A percentile compares a stretch with the other conserved stretches of the same genome.
These are phyloP conservation scores for Paracamarosporium sp. DNA, from an alignment of 2,329 filamentous ascomycete species.

Conservation along the genomic window DNA sequence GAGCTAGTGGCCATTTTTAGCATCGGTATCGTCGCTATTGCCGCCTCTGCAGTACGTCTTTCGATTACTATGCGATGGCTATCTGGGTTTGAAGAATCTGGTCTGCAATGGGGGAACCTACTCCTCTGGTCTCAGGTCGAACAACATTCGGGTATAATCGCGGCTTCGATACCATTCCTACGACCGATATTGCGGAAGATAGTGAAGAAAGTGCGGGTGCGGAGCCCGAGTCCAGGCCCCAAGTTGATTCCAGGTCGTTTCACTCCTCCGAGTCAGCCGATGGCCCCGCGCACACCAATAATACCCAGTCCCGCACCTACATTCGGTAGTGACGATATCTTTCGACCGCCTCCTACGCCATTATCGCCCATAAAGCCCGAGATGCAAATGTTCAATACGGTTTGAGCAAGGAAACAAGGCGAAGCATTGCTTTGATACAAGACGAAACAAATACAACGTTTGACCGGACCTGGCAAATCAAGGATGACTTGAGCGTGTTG, in stretches of 20 bases:
- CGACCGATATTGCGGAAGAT: slow-evolving; percentile 30
- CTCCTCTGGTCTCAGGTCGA: slow-evolving; percentile 43
- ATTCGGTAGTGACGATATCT: slow-evolving; percentile 19
- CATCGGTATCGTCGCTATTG: slow-evolving; percentile 37
- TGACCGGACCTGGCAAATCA: no score
- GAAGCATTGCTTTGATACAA: no score
- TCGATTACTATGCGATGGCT: slow-evolving; percentile 36
- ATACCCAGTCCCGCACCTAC: slow-evolving; percentile 32
- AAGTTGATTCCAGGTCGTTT: slow-evolving; percentile 13
- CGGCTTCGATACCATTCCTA: slow-evolving; percentile 41
- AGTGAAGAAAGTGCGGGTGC: slow-evolving; percentile 9
- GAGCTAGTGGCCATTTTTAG: slow-evolving; percentile 52
- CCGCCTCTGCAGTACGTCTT: slow-evolving; percentile 38
- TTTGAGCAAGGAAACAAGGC: background rate
- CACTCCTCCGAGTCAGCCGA: slow-evolving; percentile 13
- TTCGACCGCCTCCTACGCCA: slow-evolving; percentile 22
- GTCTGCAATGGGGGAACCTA: slow-evolving; percentile 23
- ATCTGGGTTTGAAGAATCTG: slow-evolving; percentile 20
- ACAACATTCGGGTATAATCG: slow-evolving; percentile 38
- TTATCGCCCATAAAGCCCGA: slow-evolving; percentile 19
- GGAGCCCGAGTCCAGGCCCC: slow-evolving; percentile 19
- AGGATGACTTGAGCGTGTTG: background rate
- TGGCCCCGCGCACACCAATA: slow-evolving; percentile 24
- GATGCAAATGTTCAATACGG: slow-evolving; percentile 6
- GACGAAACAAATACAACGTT: background rate